Conservation (phyloP, 441 rosid genomes). For the Breynia disticha region DNA sequence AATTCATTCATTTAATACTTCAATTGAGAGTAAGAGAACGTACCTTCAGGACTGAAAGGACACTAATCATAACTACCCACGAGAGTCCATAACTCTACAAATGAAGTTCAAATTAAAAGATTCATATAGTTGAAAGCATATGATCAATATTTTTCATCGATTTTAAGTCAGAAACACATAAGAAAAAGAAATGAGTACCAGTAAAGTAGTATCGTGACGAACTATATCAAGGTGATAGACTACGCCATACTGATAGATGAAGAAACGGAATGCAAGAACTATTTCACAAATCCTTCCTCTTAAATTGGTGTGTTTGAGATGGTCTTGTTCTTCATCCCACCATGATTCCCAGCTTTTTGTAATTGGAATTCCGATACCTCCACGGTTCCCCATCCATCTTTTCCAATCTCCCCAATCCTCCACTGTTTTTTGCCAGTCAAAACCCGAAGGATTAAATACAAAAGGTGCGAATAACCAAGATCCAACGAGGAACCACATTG, state of each 20-base stretch:
- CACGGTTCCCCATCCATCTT: conserved; percentile 91
- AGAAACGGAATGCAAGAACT: conserved; percentile 66
- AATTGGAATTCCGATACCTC: conserved; percentile 75
- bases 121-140: conserved; percentile 5
- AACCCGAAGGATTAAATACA: conserved; percentile 90
- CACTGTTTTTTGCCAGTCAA: conserved; percentile 96
- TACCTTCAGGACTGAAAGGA: conserved; percentile 80
- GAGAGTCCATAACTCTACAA: conserved; percentile 77
- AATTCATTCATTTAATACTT: neutral
- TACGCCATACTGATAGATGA: conserved; percentile 84
- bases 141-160: neutral
- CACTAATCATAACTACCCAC: conserved; percentile 60
- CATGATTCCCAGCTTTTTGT: conserved; percentile 95
- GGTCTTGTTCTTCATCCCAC: conserved; percentile 92
- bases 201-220: conserved; percentile 44
- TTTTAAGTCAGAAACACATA: neutral
- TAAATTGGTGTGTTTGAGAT: conserved; percentile 53
- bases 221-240: conserved; percentile 89
- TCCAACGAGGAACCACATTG: conserved; percentile 91
- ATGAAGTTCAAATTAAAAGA: too few species aligned
- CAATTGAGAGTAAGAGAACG: conserved; percentile 1
- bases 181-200: conserved; percentile 34
- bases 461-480: conserved; percentile 98
- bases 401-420: conserved; percentile 99
- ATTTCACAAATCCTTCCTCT: conserved; percentile 75